Evolutionary conservation across 1,284 basidiomycete genomes (phyloP), one percentile per base, ranked within the genome.

Genomic region (Meira nashicola): DNA sequence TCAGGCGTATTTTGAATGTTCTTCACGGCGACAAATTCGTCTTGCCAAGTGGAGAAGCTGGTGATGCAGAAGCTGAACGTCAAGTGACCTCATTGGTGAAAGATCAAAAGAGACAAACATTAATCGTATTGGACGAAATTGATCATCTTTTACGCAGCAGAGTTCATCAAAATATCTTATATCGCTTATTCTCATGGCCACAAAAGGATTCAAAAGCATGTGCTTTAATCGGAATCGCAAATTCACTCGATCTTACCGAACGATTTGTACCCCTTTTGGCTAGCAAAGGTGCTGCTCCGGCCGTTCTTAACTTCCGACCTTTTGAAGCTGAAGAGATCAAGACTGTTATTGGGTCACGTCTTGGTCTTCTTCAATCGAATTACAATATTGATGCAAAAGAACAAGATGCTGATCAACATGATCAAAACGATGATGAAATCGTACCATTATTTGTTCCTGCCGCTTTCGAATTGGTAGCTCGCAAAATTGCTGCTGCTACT

Each of bases 111-210:
- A 46, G 59, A 8, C 58, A 62, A 25, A 62, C 46, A 1, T 40
- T 60, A 38, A 71, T 81, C 40, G 73, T 81, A 8, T 74, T 81
- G 41, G 80, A 81, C 63, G 80, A 81, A 66, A 79, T 81, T 62
- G 80, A 81, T 60, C 78, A 79, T 53, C 66, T 81, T 37, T 64
- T 78, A 10, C 70, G 72, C 48, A 66, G 68, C 11, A 70, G 57
- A 19, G 70, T 61, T 14, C 73, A 69, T 58, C 76, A 68, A 56
- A 78, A 69, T 58, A 63, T 80, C n/a, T 71, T 80, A 52, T 70
- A 80, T 60, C 65, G 73, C 37, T 68, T 81, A 55, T 79, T 80
- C 46, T 71, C 65, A 17, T 72, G 68, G 64, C 67, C 63, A 17
- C 12, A 76, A 74, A 39, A 21, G 39, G 37, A 49, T 33, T 17